Evolutionary conservation across 495 filamentous ascomycete genomes (phyloP), one percentile per base, ranked within the genome.

Genomic region (Talaromyces borbonicus): DNA sequence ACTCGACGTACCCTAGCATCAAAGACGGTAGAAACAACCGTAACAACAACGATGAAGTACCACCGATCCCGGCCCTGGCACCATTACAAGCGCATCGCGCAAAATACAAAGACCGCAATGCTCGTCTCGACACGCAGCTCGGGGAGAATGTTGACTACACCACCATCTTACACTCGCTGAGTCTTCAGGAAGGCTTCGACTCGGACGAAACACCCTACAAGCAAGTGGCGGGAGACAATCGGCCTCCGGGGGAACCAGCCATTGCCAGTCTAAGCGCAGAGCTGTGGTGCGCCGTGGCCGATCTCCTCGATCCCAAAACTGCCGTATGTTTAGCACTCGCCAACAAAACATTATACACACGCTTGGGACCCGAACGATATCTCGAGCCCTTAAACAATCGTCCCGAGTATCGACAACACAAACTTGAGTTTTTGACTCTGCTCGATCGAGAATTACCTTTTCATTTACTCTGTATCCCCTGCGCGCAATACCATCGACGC

Each of bases 391-490:
- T 79, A 14, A 48, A 64, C 16, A 23, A 50, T 14, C 7, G 0
- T 9, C 63, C 67, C 4, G 52, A 69, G 8, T 68, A 73, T 49
- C 48, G 43, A 5, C 51, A 58, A 18, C 49, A 69, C 37, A 69
- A 64, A 29, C 52, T 66, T 22, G 56, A 63, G 6, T 78, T 81
- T 55, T 62, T 81, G 5, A 43, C 56, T 6, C 40, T 50, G 0
- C 58, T 79, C 41, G 74, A 79, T 49, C 48, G 49, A 12, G 46
- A 58, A 3, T 56, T 72, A 8, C 76, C 76, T 0, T 53, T 64
- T 29, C 73, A 79, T 46, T 63, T 81, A 18, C 63, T 79, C 27
- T 81, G 77, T 56, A 72, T 74, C 53, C 67, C 69, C n/a, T 81
- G 77, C 50, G 63, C 46, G 3, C 46, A 46, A 19, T 81, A 67